A percentile compares a stretch with the other conserved stretches of the same genome.
phyloP scores from a whole-genome alignment of 108 stramenopile genomes.

The Nannochloropsis salina region DNA sequence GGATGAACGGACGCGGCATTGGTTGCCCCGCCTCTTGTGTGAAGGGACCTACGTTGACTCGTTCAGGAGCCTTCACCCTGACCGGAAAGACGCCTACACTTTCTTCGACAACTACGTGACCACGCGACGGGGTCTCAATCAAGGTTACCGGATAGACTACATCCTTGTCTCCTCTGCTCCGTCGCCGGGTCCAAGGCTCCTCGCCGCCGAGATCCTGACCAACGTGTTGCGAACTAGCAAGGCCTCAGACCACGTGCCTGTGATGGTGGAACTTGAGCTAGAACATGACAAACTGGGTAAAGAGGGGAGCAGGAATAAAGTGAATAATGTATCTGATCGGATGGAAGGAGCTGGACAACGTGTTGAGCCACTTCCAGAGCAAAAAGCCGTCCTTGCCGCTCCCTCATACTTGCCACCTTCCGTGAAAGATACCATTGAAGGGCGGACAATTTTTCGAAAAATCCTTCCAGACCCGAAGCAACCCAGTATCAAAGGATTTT shows the following conservation, averaged over 20 bases:
- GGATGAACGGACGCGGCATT: not conserved
- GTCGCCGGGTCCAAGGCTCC: not conserved
- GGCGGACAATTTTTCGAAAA: not conserved
- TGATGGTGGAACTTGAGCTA: not conserved
- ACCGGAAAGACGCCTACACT: not conserved
- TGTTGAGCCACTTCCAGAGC: too few species aligned
- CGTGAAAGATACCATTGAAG: not conserved
- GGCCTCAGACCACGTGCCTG: conserved; percentile 2
- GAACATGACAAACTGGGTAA: not conserved
- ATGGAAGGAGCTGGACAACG: too few species aligned
- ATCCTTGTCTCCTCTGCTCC: not conserved
- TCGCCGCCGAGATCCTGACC: not conserved
- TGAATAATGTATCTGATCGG: too few species aligned
- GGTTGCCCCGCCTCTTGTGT: not conserved
- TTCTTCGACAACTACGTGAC: conserved; percentile 2
- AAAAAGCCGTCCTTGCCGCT: too few species aligned
- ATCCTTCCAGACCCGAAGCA: not conserved
- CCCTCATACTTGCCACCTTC: not conserved
- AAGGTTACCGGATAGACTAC: not conserved
- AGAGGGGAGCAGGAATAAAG: too few species aligned
- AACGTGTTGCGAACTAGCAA: not conserved
- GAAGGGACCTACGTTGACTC: not conserved
- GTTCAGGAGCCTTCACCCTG: not conserved
- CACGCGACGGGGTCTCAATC: not conserved
- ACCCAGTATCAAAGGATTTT: conserved; percentile 3